Evolutionary conservation across 208 protist genomes (phyloP), one percentile per base, ranked within the genome.

Genomic region (Trypanosomatidae sp.): DNA sequence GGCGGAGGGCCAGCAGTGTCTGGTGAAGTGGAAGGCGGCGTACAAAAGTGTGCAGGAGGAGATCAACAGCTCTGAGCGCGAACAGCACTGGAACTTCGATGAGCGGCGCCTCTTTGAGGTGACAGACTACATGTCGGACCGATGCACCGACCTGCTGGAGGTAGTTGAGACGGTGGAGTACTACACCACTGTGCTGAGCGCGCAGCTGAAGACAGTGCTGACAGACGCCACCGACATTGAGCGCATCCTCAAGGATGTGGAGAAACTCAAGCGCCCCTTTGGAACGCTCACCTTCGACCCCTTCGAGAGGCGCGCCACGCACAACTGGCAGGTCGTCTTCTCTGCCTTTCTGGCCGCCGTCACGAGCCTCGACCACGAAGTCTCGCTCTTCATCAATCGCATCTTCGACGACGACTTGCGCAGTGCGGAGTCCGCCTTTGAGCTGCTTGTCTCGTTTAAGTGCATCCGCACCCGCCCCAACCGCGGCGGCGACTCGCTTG

Each of bases 71-170:
- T 89, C 83, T 25, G 97, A 98, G 47, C 87, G 92, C 30, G 96
- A 99, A 74, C 88, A 96, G 74, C 96, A 98, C 50, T 99, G 99
- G 99, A 98, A 99, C 71, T 99, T 99, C 84, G 98, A 99, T 77
- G 90, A 94, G 73, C 95, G 95, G 58, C 87, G 91, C 19, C 85
- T 99, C 25, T 99, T 99, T 79, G 98, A 98, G 53, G 88, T 92
- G 17, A 99, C 98, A 10, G 92, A 98, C 82, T 99, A 99, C 94
- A 99, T 99, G 96, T 94, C 89, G 1, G 91, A 95, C 59, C 85
- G 94, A 56, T 99, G 98, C 88, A 92, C 87, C 1, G 97, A 99
- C 67, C 85, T 99, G 58, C 77, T 96, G 39, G 86, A 99, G 69
- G 90, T 99, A 9, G 91, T 98, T 59, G 83, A 98, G 56, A 98